Conservation (phyloP, 2,329 filamentous ascomycete genomes). For the Ceratocystis albifundus region DNA sequence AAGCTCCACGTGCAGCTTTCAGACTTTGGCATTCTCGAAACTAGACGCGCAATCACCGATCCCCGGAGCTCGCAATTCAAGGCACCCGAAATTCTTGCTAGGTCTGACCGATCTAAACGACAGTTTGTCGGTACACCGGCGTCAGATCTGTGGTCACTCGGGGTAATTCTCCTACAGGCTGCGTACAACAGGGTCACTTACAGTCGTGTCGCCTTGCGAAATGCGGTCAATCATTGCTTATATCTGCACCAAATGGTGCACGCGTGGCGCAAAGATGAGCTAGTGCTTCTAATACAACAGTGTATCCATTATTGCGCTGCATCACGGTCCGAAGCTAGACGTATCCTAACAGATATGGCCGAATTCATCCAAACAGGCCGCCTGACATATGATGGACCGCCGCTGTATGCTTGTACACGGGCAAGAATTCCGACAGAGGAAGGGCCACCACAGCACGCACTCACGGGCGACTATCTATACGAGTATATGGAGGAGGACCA, state of each 20-base stretch:
- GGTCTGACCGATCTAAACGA: neutral
- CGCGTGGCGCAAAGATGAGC: constrained; percentile 8
- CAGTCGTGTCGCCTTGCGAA: neutral
- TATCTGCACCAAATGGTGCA: constrained; percentile 13
- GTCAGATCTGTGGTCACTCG: constrained; percentile 13
- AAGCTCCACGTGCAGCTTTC: constrained; percentile 12
- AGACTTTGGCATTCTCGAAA: constrained; percentile 19
- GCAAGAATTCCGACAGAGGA: neutral
- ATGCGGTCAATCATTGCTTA: neutral
- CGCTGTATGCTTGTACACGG: neutral
- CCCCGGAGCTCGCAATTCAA: neutral
- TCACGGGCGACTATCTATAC: neutral
- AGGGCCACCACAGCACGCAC: neutral
- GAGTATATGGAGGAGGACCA: neutral
- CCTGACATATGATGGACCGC: neutral
- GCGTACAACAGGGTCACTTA: constrained; percentile 7
- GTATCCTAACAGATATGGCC: neutral
- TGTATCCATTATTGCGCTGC: constrained; percentile 6
- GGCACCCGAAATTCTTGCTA: constrained; percentile 11
- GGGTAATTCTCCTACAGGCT: neutral
- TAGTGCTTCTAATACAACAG: constrained; percentile 11
- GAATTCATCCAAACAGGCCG: neutral
- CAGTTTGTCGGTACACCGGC: neutral
- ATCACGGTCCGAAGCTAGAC: neutral
- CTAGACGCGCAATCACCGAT: neutral